These are phyloP conservation scores for Lizanozyma gosingica DNA, from an alignment of 1,139 yeast species.

Conservation along the genomic window DNA sequence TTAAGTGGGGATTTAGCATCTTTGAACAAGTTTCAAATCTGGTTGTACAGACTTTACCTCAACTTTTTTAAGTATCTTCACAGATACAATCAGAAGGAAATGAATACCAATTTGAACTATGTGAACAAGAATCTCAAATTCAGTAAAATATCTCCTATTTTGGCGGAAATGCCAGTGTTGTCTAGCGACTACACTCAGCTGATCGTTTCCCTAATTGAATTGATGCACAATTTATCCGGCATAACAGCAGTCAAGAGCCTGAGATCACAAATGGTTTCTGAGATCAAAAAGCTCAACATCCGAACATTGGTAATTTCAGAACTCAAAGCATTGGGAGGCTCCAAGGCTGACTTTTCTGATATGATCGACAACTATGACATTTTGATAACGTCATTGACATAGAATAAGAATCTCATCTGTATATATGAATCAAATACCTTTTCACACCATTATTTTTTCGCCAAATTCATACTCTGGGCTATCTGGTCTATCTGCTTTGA, in stretches of 20 bases:
- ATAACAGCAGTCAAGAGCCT: neutral
- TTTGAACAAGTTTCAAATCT: neutral
- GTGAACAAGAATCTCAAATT: neutral
- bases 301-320: neutral
- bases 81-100: neutral
- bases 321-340: neutral
- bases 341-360: neutral
- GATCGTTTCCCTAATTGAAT: neutral
- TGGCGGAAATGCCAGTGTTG: neutral
- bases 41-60: neutral
- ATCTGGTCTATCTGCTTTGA: neutral
- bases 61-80: neutral
- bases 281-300: neutral
- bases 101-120: neutral
- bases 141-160: neutral
- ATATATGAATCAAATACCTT: too few relatives aligned
- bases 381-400: neutral
- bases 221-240: neutral
- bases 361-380: neutral
- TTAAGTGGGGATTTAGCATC: neutral
- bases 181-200: neutral
- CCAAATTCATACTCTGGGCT: neutral
- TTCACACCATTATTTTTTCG: neutral
- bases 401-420: too few relatives aligned
- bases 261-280: neutral